These are phyloP conservation scores for Metarhizium guizhouense DNA, from an alignment of 2,329 filamentous ascomycete species.

Conservation along the genomic window DNA sequence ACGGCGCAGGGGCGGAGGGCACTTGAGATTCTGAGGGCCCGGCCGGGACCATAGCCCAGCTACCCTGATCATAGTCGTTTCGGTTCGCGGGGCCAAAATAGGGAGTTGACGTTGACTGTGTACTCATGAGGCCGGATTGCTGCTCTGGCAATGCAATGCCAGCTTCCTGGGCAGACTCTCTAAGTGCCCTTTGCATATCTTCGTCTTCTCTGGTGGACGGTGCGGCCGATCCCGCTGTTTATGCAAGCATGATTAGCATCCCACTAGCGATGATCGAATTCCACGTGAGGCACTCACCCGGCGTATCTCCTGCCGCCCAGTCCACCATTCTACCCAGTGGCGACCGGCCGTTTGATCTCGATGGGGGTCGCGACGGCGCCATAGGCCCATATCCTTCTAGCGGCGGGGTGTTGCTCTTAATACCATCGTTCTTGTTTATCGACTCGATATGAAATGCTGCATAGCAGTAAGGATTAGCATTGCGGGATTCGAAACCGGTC, in stretches of 20 bases:
- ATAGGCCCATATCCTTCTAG: constrained; percentile 30
- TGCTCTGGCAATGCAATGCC: constrained; percentile 35
- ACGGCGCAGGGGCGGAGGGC: constrained; percentile 21
- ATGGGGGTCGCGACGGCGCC: constrained; percentile 54
- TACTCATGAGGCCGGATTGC: constrained; percentile 40
- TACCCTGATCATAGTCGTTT: constrained; percentile 41
- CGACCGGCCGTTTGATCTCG: constrained; percentile 47
- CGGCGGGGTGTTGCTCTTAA: constrained; percentile 34
- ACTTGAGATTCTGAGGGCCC: constrained; percentile 16
- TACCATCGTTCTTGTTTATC: constrained; percentile 33
- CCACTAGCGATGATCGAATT: background rate
- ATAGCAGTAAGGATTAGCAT: background rate
- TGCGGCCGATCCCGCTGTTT: constrained; percentile 24
- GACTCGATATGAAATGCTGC: constrained; percentile 49
- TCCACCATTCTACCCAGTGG: constrained; percentile 45
- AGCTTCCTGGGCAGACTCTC: constrained; percentile 44
- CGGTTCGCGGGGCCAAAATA: constrained; percentile 53
- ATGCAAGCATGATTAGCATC: background rate
- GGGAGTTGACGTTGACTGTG: constrained; percentile 25
- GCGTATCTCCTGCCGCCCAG: constrained; percentile 31
- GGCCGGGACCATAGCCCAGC: constrained; percentile 51
- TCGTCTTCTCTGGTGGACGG: constrained; percentile 40
- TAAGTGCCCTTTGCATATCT: constrained; percentile 47
- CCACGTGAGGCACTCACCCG: constrained; percentile 21
- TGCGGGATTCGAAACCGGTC: background rate